Conservation (phyloP, 345 rosid genomes). For the Camelina laxa region DNA sequence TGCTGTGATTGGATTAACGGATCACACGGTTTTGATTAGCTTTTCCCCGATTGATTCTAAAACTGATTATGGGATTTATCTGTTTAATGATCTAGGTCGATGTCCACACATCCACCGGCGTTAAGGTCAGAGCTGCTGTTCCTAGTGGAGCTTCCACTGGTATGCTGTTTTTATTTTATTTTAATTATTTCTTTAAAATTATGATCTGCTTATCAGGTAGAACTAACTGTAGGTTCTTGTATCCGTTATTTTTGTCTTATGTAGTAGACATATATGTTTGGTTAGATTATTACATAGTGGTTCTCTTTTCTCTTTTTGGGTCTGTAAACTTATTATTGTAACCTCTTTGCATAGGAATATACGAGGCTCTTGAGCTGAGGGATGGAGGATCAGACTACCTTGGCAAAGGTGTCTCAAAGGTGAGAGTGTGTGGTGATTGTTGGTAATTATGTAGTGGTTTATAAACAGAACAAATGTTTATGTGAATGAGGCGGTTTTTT, state of each 20-base stretch:
- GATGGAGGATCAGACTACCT: slow-evolving; percentile 97
- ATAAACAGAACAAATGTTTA: background rate
- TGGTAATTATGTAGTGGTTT: background rate
- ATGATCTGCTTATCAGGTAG: too few relatives aligned
- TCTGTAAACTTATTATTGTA: background rate
- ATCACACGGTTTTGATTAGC: too few relatives aligned
- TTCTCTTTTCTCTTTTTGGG: background rate
- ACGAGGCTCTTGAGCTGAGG: slow-evolving; percentile 91
- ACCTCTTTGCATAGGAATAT: slow-evolving; percentile 54
- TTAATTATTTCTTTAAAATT: background rate
- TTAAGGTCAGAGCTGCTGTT: slow-evolving; percentile 72
- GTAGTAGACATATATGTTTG: background rate
- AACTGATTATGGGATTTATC: background rate
- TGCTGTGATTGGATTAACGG: background rate
- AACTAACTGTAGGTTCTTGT: background rate
- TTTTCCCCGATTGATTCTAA: too few relatives aligned
- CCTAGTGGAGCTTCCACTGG: slow-evolving; percentile 99
- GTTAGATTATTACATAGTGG: slow-evolving; percentile 12
- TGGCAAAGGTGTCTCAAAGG: slow-evolving; percentile 94
- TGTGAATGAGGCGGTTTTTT: background rate
- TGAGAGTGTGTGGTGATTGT: slow-evolving; percentile 5
- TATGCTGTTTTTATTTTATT: slow-evolving; percentile 32
- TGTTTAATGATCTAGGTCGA: slow-evolving; percentile 54
- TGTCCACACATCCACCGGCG: slow-evolving; percentile 60
- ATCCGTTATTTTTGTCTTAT: background rate